Conservation (phyloP, 2,329 filamentous ascomycete genomes). For the Bertia moriformis region DNA sequence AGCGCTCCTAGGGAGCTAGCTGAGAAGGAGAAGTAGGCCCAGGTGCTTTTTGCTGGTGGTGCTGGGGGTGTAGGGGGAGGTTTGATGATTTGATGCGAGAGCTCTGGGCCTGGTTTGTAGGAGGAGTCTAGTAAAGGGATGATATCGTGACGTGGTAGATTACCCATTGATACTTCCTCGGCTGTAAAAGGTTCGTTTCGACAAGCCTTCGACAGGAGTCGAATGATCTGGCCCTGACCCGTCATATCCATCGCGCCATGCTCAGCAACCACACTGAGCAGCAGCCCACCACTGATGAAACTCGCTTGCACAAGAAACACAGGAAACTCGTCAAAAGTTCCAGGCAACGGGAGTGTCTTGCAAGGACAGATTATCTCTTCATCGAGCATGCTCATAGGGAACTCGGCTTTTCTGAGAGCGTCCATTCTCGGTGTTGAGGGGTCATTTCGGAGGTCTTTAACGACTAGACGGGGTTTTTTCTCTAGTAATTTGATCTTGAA, state of each 20-base stretch:
- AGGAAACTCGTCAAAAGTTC: slow-evolving; percentile 11
- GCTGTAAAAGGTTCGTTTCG: slow-evolving; percentile 23
- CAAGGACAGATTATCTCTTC: slow-evolving; percentile 25
- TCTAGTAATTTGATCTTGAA: slow-evolving; percentile 22
- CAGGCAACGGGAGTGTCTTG: slow-evolving; percentile 19
- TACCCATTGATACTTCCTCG: slow-evolving; percentile 26
- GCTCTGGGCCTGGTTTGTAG: slow-evolving; percentile 18
- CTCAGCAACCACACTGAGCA: slow-evolving; percentile 30
- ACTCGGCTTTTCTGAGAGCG: slow-evolving; percentile 18
- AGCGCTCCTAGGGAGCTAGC: slow-evolving; percentile 18
- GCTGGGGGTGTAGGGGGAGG: slow-evolving; percentile 6
- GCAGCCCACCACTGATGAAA: slow-evolving; percentile 29
- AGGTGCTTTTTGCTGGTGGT: slow-evolving; percentile 13
- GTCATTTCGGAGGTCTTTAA: slow-evolving; percentile 26
- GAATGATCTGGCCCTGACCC: slow-evolving; percentile 29
- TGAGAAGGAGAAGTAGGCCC: slow-evolving; percentile 29
- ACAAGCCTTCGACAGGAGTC: slow-evolving; percentile 32
- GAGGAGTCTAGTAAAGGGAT: slow-evolving; percentile 24
- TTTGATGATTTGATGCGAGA: slow-evolving; percentile 17
- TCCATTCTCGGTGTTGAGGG: slow-evolving; percentile 19
- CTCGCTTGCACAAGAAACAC: slow-evolving; percentile 32
- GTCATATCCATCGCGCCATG: slow-evolving; percentile 35
- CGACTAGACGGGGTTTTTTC: slow-evolving; percentile 13
- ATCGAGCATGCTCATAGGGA: slow-evolving; percentile 31
- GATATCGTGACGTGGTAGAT: slow-evolving; percentile 18